Evolutionary conservation across 2,329 filamentous ascomycete genomes (phyloP), one percentile per base, ranked within the genome.

Genomic region (Mycocentrospora acerina): DNA sequence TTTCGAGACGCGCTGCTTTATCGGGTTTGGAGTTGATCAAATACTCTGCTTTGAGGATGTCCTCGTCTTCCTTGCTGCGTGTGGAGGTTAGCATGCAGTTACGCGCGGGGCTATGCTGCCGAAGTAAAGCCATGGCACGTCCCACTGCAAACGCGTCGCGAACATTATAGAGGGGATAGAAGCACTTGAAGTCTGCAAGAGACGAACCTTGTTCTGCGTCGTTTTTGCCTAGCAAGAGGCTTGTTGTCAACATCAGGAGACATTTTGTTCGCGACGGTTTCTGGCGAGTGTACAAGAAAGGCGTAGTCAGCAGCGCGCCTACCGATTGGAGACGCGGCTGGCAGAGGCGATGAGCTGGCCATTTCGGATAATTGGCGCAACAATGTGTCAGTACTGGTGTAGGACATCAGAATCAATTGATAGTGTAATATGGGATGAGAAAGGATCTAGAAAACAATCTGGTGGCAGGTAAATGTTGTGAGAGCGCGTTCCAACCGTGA

Each of bases 11-110:
- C 67, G 88, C 86, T 39, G 83, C 79, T 71, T 95, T 96, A 72
- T 95, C 90, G 24, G 91, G 91, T 68, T 95, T 96, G 6, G 88
- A 81, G 66, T 96, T 94, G 46, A 76, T 79, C 55, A 81, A 78
- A 64, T 95, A 96, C 42, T 91, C 89, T 24, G 86, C 79, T 69
- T 96, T 91, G 44, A 96, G 82, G 36, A 94, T 80, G 35, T 84
- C 80, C 72, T 95, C 91, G 72, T 97, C 91, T 69, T 91, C 86
- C 35, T 68, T 67, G 55, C 65, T 68, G 51, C 50, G 37, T 43
- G 48, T 38, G 41, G 46, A 51, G 51, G 57, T 63, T 44, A 64
- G 60, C 48, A 46, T 46, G 40, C 40, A 33, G 46, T 35, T 42
- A 37, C 46, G 40, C 39, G 46, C 50, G 45, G 49, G 46, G 46